phyloP scores from a whole-genome alignment of 2,329 filamentous ascomycete genomes.

The Arachnomyces sp. region DNA sequence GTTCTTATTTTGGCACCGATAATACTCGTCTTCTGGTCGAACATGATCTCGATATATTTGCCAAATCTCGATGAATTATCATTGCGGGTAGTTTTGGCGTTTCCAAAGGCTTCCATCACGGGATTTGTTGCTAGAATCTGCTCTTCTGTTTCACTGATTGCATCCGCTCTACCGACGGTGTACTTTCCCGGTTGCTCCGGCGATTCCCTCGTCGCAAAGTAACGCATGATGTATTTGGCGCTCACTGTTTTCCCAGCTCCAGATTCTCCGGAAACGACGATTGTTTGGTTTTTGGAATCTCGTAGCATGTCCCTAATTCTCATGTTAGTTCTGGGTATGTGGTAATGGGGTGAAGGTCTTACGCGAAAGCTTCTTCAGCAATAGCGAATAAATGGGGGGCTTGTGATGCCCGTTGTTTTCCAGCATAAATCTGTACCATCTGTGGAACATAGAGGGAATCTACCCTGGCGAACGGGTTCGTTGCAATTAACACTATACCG shows the following conservation, averaged over 20 bases:
- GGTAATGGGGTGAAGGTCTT: slow-evolving; percentile 29
- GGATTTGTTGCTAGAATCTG: slow-evolving; percentile 97
- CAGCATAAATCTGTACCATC: slow-evolving; percentile 99
- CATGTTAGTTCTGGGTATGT: slow-evolving; percentile 1
- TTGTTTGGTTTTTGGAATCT: slow-evolving; percentile 91
- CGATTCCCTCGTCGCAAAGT: slow-evolving; percentile 94
- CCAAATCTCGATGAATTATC: slow-evolving; percentile 98
- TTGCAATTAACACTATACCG: slow-evolving; percentile 95
- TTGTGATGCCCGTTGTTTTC: slow-evolving; percentile 91
- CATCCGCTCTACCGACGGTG: slow-evolving; percentile 61
- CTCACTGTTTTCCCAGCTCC: slow-evolving; percentile 98
- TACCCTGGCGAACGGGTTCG: slow-evolving; percentile 94
- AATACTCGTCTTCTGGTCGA: slow-evolving; percentile 88
- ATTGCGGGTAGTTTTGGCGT: slow-evolving; percentile 98
- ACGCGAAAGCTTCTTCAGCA: slow-evolving; percentile 97
- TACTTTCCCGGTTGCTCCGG: slow-evolving; percentile 77
- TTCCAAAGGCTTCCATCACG: slow-evolving; percentile 99
- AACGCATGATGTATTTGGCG: slow-evolving; percentile 99
- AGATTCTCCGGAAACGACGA: slow-evolving; percentile 98
- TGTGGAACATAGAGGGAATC: slow-evolving; percentile 97
- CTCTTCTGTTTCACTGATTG: slow-evolving; percentile 97
- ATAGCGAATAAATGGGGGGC: slow-evolving; percentile 98
- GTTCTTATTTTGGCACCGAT: slow-evolving; percentile 96
- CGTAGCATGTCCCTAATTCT: slow-evolving; percentile 80
- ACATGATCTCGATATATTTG: slow-evolving; percentile 99